phyloP scores from a whole-genome alignment of 2,329 filamentous ascomycete genomes.

The Aspergillus ruber region DNA sequence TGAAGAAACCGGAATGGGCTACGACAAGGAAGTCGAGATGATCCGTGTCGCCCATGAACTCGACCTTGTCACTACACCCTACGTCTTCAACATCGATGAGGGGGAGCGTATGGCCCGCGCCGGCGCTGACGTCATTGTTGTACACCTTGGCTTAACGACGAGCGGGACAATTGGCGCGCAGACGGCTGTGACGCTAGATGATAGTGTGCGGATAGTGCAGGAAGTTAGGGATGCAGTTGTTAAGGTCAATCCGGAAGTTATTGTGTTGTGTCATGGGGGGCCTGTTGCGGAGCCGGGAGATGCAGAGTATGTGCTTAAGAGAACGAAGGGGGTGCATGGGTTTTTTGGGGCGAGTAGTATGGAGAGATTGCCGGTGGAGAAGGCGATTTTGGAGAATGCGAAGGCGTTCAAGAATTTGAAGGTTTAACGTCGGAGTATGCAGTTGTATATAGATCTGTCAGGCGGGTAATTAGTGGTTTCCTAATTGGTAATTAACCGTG shows the following conservation, averaged over 20 bases:
- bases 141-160: slow-evolving; percentile 63
- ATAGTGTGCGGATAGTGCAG: slow-evolving; percentile 58
- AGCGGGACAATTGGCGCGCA: slow-evolving; percentile 59
- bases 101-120: slow-evolving; percentile 56
- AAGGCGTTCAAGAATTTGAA: slow-evolving; percentile 47
- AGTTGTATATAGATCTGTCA: background rate
- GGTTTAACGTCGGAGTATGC: slow-evolving; percentile 5
- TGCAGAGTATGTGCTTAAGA: slow-evolving; percentile 55
- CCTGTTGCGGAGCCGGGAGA: slow-evolving; percentile 60
- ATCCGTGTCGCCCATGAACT: slow-evolving; percentile 53
- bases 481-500: slow-evolving; percentile 21
- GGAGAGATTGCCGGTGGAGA: slow-evolving; percentile 62
- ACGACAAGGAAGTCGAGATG: slow-evolving; percentile 61
- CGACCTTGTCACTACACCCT: slow-evolving; percentile 62
- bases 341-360: slow-evolving; percentile 66
- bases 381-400: slow-evolving; percentile 56
- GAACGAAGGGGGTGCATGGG: slow-evolving; percentile 60
- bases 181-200: slow-evolving; percentile 56
- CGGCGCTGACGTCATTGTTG: slow-evolving; percentile 62
- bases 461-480: slow-evolving; percentile 3
- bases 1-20: slow-evolving; percentile 68
- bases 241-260: slow-evolving; percentile 51
- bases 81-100: slow-evolving; percentile 61
- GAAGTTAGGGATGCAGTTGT: slow-evolving; percentile 57
- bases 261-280: slow-evolving; percentile 65